Evolutionary conservation across 1,139 yeast genomes (phyloP).

Genomic region (Magnusiomyces paraingens): DNA sequence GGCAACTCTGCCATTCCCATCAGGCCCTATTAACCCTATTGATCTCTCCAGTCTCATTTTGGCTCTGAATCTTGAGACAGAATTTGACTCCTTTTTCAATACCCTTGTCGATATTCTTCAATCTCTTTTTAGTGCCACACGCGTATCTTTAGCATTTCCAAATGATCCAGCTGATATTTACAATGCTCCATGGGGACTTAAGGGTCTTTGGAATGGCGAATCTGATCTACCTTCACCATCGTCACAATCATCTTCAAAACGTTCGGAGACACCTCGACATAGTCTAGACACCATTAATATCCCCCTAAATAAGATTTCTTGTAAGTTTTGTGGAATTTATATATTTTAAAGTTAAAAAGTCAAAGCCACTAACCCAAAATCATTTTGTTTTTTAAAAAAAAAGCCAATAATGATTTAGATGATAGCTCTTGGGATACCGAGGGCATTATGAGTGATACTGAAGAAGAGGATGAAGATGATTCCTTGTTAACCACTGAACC

Average conservation of each 20-base stretch:
- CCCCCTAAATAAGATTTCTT: too few species aligned
- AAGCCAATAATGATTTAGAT: background rate
- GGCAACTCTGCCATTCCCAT: too few species aligned
- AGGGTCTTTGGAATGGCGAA: slow-evolving; percentile 29
- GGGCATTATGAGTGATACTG: background rate
- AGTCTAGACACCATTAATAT: too few species aligned
- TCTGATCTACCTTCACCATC: too few species aligned
- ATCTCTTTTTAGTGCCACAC: slow-evolving; percentile 26
- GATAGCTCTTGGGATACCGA: slow-evolving; percentile 4
- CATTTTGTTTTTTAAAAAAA: background rate
- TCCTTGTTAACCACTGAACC: too few species aligned
- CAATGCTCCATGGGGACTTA: slow-evolving; percentile 35
- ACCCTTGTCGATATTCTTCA: slow-evolving; percentile 28
- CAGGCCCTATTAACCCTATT: background rate
- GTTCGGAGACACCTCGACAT: too few species aligned
- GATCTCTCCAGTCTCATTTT: slow-evolving; percentile 27
- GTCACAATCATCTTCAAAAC: slow-evolving; percentile 3
- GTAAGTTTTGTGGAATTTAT: too few species aligned
- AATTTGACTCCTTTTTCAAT: slow-evolving; percentile 30
- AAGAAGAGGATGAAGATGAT: too few species aligned
- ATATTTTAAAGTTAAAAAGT: too few species aligned
- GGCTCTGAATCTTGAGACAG: slow-evolving; percentile 30
- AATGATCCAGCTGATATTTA: slow-evolving; percentile 32
- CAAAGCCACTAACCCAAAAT: background rate
- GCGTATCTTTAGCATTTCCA: slow-evolving; percentile 30